Conservation (phyloP, 345 rosid species). For the Eucalyptus tenuipes region DNA sequence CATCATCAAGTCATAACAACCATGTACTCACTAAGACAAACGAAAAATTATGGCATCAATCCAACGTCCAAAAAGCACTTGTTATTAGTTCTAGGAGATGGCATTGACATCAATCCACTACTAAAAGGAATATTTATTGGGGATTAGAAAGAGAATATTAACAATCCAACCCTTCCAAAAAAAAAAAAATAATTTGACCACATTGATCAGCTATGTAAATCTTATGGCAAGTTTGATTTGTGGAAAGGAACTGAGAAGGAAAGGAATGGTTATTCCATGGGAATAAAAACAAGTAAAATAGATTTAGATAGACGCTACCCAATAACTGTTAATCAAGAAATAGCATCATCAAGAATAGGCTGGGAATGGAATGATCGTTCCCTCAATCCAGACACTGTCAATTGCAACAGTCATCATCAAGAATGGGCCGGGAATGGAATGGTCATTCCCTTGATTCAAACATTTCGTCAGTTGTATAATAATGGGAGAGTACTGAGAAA, state of each 20-base stretch:
- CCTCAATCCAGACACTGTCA: background rate
- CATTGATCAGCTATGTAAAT: background rate
- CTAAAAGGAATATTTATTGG: background rate
- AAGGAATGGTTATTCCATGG: background rate
- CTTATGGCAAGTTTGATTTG: background rate
- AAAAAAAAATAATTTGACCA: background rate
- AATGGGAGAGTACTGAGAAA: background rate
- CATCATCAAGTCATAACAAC: background rate
- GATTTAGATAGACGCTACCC: background rate
- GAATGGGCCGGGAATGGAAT: background rate
- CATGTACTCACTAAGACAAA: background rate
- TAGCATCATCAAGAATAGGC: background rate
- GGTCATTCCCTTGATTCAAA: background rate
- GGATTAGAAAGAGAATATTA: background rate
- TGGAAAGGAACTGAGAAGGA: background rate
- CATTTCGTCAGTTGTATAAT: background rate
- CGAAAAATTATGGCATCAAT: background rate
- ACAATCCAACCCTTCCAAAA: background rate
- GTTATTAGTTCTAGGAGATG: background rate
- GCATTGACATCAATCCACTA: background rate
- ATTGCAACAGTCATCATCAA: background rate
- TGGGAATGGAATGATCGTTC: background rate
- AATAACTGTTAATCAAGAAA: background rate
- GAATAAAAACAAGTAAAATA: background rate
- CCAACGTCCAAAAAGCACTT: background rate